A percentile compares a stretch with the other conserved stretches of the same genome.
Conservation (phyloP, 129 eudicot species). For the Flaveria ramosissima region DNA sequence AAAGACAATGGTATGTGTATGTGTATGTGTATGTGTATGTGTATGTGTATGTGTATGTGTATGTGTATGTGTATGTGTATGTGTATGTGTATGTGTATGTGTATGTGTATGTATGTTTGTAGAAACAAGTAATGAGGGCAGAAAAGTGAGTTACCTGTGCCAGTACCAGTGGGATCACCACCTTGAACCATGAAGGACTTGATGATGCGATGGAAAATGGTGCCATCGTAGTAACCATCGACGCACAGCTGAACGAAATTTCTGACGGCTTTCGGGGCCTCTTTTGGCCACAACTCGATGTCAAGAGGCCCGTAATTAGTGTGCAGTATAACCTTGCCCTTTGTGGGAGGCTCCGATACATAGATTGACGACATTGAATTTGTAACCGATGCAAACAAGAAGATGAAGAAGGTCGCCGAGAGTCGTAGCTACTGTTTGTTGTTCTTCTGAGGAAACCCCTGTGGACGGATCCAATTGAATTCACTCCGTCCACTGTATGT, state of each 20-base stretch:
- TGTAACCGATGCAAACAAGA: slow-evolving; percentile 17
- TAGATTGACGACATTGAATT: slow-evolving; percentile 78
- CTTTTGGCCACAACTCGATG: slow-evolving; percentile 96
- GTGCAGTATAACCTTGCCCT: slow-evolving; percentile 73
- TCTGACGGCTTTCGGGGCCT: slow-evolving; percentile 91
- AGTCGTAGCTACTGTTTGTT: too few relatives aligned
- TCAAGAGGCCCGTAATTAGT: slow-evolving; percentile 84
- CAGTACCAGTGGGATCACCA: slow-evolving; percentile 95
- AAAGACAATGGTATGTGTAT: too few relatives aligned
- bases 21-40: too few relatives aligned
- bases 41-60: too few relatives aligned
- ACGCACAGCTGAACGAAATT: slow-evolving; percentile 92
- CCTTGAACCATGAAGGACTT: slow-evolving; percentile 87
- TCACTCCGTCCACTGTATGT: too few relatives aligned
- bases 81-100: too few relatives aligned
- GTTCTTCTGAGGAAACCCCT: too few relatives aligned
- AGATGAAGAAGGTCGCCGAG: too few relatives aligned
- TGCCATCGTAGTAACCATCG: slow-evolving; percentile 83
- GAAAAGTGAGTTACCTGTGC: slow-evolving; percentile 50
- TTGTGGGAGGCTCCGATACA: slow-evolving; percentile 93
- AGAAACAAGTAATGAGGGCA: neutral
- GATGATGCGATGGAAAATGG: slow-evolving; percentile 81
- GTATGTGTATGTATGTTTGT: neutral
- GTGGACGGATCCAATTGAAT: too few relatives aligned
- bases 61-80: too few relatives aligned